These are phyloP conservation scores for Amanita phalloides DNA, from an alignment of 768 basidiomycete species.

Conservation along the genomic window DNA sequence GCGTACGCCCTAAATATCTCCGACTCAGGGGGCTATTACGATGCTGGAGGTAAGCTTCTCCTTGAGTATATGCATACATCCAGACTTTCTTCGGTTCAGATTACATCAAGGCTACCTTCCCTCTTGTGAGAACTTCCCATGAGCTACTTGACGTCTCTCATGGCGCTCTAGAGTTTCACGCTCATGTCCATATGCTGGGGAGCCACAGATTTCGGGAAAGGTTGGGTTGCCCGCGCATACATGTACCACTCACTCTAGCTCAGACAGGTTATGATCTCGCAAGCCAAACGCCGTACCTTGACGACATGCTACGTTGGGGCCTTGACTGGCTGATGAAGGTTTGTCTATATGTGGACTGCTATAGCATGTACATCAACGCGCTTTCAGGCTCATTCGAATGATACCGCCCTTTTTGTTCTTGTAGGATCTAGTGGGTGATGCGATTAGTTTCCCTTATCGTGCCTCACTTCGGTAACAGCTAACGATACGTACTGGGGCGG, in stretches of 20 bases:
- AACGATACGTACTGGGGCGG: constrained; percentile 89
- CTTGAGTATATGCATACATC: background rate
- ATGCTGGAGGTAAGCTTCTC: constrained; percentile 68
- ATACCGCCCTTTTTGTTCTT: constrained; percentile 67
- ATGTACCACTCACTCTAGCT: background rate
- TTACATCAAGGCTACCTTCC: constrained; percentile 83
- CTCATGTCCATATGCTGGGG: constrained; percentile 89
- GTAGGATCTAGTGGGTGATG: constrained; percentile 47
- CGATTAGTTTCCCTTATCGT: background rate
- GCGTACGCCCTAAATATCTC: background rate
- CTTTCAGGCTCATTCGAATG: constrained; percentile 65
- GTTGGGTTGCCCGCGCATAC: constrained; percentile 19
- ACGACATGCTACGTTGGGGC: constrained; percentile 84
- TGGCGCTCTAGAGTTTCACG: constrained; percentile 49
- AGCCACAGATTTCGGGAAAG: constrained; percentile 73
- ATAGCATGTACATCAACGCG: background rate
- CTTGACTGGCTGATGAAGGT: constrained; percentile 90
- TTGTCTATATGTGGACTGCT: constrained; percentile 9
- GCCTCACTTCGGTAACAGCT: constrained; percentile 29
- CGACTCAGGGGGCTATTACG: constrained; percentile 64
- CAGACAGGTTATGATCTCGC: constrained; percentile 65
- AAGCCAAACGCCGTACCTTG: constrained; percentile 87
- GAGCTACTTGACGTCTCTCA: background rate
- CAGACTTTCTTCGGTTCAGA: constrained; percentile 29
- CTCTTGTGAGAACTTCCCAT: constrained; percentile 45